Evolutionary conservation across 2,329 filamentous ascomycete genomes (phyloP).

Genomic region (Penicillium sp.): DNA sequence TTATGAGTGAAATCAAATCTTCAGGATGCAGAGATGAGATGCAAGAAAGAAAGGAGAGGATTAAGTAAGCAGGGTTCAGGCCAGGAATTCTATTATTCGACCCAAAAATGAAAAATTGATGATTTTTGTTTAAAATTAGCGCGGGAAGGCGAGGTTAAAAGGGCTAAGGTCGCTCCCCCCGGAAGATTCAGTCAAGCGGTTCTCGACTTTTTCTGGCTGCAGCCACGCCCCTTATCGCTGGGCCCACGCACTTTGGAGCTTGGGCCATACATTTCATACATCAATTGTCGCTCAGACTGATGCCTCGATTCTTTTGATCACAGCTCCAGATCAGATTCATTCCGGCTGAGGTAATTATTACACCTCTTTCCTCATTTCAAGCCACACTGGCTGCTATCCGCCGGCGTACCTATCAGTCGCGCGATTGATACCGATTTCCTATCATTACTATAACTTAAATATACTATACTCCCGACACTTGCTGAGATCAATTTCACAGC

Average conservation of each 20-base stretch:
- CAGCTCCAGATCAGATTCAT: background rate
- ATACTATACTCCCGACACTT: slow-evolving; percentile 4
- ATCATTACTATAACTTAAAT: background rate
- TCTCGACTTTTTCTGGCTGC: slow-evolving; percentile 24
- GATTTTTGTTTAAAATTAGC: slow-evolving; percentile 28
- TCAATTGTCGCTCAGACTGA: background rate
- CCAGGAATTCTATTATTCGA: background rate
- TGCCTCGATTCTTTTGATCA: background rate
- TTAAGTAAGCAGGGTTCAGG: slow-evolving; percentile 13
- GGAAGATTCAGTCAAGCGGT: slow-evolving; percentile 20
- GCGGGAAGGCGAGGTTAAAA: slow-evolving; percentile 42
- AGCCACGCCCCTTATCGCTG: slow-evolving; percentile 21
- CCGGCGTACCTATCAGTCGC: background rate
- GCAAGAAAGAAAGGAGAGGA: slow-evolving; percentile 8
- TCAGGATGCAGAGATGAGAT: background rate
- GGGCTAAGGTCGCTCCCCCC: slow-evolving; percentile 32
- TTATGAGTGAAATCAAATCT: background rate
- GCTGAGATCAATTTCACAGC: slow-evolving; percentile 33
- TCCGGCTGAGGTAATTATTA: slow-evolving; percentile 10
- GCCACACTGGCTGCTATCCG: slow-evolving; percentile 1
- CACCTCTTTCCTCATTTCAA: background rate
- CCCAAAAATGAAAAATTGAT: slow-evolving; percentile 16
- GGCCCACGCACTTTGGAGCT: slow-evolving; percentile 26
- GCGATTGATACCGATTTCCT: background rate
- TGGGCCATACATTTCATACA: slow-evolving; percentile 6